Conservation (phyloP, 441 rosid genomes). For the Euphorbia celastroides region DNA sequence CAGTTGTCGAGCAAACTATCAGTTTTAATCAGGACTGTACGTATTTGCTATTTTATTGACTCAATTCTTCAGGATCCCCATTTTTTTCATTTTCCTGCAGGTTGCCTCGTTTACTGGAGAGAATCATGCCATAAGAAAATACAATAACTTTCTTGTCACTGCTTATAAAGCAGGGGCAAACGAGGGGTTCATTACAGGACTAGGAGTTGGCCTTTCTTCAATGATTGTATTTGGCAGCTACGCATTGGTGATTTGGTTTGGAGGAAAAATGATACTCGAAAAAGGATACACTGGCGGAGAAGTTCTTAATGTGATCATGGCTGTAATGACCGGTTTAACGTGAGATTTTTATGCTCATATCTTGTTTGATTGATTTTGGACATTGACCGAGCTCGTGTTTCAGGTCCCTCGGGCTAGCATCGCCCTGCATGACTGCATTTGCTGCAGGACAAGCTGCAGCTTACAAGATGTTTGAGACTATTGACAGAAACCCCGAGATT, state of each 20-base stretch:
- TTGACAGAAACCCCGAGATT: conserved; percentile 59
- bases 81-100: conserved; percentile 20
- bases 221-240: conserved; percentile 43
- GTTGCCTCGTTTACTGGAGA: conserved; percentile 84
- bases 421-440: conserved; percentile 61
- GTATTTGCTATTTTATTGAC: no score
- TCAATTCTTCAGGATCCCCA: background rate
- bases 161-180: conserved; percentile 57
- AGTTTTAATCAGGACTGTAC: conserved; percentile 60
- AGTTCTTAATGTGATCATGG: conserved; percentile 58
- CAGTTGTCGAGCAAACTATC: conserved; percentile 69
- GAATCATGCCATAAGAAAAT: conserved; percentile 54
- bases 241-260: conserved; percentile 66
- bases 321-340: conserved; percentile 66
- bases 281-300: conserved; percentile 63
- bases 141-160: conserved; percentile 46
- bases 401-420: conserved; percentile 81
- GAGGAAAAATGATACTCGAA: conserved; percentile 62
- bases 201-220: conserved; percentile 48
- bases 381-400: background rate
- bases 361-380: background rate
- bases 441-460: conserved; percentile 87
- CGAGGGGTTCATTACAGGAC: conserved; percentile 60
- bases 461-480: conserved; percentile 79
- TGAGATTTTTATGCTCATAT: conserved; percentile 23